Conservation (phyloP, 1,284 basidiomycete species). For the Melanopsichium pennsylvanicum region DNA sequence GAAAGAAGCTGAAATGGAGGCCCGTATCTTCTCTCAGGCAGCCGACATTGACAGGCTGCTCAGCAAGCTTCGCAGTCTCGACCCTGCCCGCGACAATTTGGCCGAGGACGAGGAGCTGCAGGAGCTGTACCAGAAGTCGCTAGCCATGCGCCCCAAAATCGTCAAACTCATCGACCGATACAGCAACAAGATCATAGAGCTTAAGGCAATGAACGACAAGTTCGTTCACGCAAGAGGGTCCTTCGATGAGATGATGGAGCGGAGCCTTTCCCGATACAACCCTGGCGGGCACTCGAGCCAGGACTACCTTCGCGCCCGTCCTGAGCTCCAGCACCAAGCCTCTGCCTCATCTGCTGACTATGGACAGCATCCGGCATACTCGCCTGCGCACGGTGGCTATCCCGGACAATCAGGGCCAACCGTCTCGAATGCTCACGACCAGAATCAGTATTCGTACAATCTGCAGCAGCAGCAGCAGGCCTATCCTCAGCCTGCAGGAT, state of each 20-base stretch:
- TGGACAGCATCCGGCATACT: slow-evolving; percentile 27
- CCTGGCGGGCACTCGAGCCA: slow-evolving; percentile 43
- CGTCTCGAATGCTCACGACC: slow-evolving; percentile 62
- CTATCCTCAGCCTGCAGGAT: slow-evolving; percentile 11
- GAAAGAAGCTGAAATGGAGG: slow-evolving; percentile 86
- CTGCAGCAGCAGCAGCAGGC: slow-evolving; percentile 15
- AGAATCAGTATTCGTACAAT: slow-evolving; percentile 52
- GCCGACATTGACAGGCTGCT: slow-evolving; percentile 87
- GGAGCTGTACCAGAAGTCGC: slow-evolving; percentile 89
- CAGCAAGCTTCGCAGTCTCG: slow-evolving; percentile 79
- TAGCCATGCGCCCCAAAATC: slow-evolving; percentile 89
- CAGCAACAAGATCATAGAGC: slow-evolving; percentile 69
- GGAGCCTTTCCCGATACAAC: slow-evolving; percentile 77
- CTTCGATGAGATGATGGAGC: slow-evolving; percentile 90
- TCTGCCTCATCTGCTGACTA: slow-evolving; percentile 36
- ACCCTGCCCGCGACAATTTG: slow-evolving; percentile 79
- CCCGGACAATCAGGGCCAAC: slow-evolving; percentile 12
- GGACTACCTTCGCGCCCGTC: slow-evolving; percentile 35
- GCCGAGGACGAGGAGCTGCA: slow-evolving; percentile 90
- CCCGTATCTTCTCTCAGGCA: slow-evolving; percentile 81
- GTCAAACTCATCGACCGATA: slow-evolving; percentile 97
- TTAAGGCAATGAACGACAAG: slow-evolving; percentile 87
- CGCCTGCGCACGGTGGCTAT: slow-evolving; percentile 10
- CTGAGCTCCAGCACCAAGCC: slow-evolving; percentile 36
- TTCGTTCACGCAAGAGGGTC: slow-evolving; percentile 83